Percentiles rank a stretch among this genome's conserved stretches.
Evolutionary conservation across 2,329 filamentous ascomycete genomes (phyloP).

Genomic region (Cryoendolithus antarcticus): DNA sequence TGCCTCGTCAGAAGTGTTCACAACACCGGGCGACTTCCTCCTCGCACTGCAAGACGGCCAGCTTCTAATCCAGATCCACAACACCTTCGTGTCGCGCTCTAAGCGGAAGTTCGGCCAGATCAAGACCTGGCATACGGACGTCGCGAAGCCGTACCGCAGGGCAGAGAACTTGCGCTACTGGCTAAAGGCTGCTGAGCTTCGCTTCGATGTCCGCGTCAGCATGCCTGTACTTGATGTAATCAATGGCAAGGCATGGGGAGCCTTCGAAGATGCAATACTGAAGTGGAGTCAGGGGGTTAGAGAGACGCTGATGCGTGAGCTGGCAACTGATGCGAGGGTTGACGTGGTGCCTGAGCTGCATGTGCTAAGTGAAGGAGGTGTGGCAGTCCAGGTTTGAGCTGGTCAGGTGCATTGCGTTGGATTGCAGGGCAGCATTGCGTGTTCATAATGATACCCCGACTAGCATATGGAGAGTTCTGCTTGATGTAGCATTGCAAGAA

Average conservation of each 20-base stretch:
- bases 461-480: too few relatives aligned
- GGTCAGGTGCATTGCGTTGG: too few relatives aligned
- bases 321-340: constrained; percentile 30
- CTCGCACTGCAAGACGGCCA: constrained; percentile 64
- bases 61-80: constrained; percentile 76
- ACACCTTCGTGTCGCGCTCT: constrained; percentile 73
- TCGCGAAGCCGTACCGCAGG: constrained; percentile 82
- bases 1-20: too few relatives aligned
- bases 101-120: constrained; percentile 81
- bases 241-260: constrained; percentile 64
- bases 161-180: constrained; percentile 93
- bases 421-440: too few relatives aligned
- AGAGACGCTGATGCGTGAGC: constrained; percentile 69
- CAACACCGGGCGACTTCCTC: constrained; percentile 57
- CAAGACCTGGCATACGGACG: constrained; percentile 79
- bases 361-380: too few relatives aligned
- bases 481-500: too few relatives aligned
- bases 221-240: constrained; percentile 82
- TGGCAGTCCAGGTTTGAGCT: too few relatives aligned
- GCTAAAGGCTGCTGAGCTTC: constrained; percentile 87
- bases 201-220: constrained; percentile 77
- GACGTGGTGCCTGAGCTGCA: constrained; percentile 1
- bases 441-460: too few relatives aligned
- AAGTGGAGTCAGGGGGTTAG: constrained; percentile 74
- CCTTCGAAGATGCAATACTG: constrained; percentile 72